Evolutionary conservation across 2,329 filamentous ascomycete species (phyloP).

Genomic region (Penicillium sp.): DNA sequence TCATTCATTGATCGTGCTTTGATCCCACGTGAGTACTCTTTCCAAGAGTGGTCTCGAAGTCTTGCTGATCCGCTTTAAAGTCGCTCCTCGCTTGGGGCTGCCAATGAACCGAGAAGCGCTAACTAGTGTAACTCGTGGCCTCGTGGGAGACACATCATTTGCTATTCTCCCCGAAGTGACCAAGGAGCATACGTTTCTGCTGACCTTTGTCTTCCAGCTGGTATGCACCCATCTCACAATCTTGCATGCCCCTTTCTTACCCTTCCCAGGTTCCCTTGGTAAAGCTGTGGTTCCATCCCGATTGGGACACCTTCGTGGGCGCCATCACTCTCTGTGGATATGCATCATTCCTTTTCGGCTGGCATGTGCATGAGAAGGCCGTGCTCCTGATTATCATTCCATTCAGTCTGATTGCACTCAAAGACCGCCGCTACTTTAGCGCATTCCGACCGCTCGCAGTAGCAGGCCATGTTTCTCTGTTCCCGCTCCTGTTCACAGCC

Average conservation of each 20-base stretch:
- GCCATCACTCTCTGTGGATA: constrained; percentile 91
- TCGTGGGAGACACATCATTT: constrained; percentile 92
- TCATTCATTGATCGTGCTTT: constrained; percentile 83
- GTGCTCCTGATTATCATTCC: constrained; percentile 92
- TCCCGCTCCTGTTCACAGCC: constrained; percentile 87
- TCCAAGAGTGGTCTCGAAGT: background rate
- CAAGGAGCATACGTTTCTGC: constrained; percentile 72
- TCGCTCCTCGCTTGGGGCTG: constrained; percentile 77
- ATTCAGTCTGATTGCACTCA: constrained; percentile 87
- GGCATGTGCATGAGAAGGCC: constrained; percentile 98
- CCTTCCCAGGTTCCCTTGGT: constrained; percentile 63
- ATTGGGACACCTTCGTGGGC: constrained; percentile 86
- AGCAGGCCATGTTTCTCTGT: constrained; percentile 90
- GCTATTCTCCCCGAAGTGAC: constrained; percentile 86
- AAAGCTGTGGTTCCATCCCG: constrained; percentile 76
- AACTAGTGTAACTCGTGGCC: constrained; percentile 83
- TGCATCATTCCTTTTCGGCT: constrained; percentile 94
- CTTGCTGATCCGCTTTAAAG: constrained; percentile 48
- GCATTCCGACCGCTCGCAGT: constrained; percentile 91
- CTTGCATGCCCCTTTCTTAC: constrained; percentile 13
- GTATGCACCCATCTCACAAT: constrained; percentile 40
- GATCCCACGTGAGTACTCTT: constrained; percentile 62
- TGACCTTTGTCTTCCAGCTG: constrained; percentile 80
- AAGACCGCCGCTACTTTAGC: constrained; percentile 83
- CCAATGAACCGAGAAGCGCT: constrained; percentile 70